Conservation (phyloP, 768 basidiomycete genomes). For the Chalciporus sphaerocephalus region DNA sequence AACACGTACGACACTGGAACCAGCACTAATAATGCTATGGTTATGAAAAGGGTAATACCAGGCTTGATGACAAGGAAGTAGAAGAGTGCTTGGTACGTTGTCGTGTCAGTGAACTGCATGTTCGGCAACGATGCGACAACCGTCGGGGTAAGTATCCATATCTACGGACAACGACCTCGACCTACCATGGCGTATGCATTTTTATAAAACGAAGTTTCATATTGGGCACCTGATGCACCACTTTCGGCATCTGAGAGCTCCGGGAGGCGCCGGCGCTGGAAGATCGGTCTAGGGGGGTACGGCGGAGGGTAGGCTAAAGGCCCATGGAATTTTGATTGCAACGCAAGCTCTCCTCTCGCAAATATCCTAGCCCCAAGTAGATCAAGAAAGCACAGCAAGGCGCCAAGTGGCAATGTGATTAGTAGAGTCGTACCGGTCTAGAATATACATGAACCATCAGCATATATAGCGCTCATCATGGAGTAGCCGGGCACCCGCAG, state of each 20-base stretch:
- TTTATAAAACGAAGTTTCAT: slow-evolving; percentile 73
- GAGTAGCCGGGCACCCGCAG: background rate
- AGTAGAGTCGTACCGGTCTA: slow-evolving; percentile 77
- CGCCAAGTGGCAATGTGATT: slow-evolving; percentile 74
- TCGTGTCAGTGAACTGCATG: slow-evolving; percentile 70
- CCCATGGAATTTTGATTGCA: slow-evolving; percentile 68
- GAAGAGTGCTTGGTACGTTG: slow-evolving; percentile 81
- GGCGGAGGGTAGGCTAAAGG: slow-evolving; percentile 61
- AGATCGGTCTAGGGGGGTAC: slow-evolving; percentile 68
- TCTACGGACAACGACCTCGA: background rate
- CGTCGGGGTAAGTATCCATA: slow-evolving; percentile 7
- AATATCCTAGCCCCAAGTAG: slow-evolving; percentile 70
- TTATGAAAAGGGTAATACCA: slow-evolving; percentile 65
- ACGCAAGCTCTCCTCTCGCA: slow-evolving; percentile 66
- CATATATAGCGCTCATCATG: slow-evolving; percentile 7
- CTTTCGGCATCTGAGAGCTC: slow-evolving; percentile 48
- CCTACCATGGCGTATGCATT: slow-evolving; percentile 78
- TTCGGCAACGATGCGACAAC: background rate
- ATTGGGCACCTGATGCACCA: slow-evolving; percentile 36
- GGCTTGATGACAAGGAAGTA: slow-evolving; percentile 89
- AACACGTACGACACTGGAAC: slow-evolving; percentile 56
- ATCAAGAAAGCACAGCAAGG: slow-evolving; percentile 72
- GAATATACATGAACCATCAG: slow-evolving; percentile 15
- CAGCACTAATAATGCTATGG: slow-evolving; percentile 49
- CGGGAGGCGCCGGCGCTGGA: slow-evolving; percentile 56